A percentile compares a stretch with the other conserved stretches of the same genome.
Evolutionary conservation across 768 basidiomycete genomes (phyloP).

Genomic region (Chalciporus chontae): DNA sequence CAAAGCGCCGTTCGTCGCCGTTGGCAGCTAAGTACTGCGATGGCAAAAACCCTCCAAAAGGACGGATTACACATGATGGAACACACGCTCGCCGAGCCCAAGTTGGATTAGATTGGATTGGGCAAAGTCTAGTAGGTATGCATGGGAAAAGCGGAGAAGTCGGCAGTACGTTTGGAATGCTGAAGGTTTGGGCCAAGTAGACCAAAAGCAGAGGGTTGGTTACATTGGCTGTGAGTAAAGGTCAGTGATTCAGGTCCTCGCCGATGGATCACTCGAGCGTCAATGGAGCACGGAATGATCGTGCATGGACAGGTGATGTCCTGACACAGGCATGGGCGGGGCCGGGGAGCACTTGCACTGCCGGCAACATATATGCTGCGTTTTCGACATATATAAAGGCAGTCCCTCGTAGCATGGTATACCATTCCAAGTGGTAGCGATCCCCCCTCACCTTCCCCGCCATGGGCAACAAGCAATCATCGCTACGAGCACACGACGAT

Average conservation of each 20-base stretch:
- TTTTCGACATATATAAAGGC: constrained; percentile 15
- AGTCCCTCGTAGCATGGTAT: not conserved
- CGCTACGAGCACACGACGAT: constrained; percentile 9
- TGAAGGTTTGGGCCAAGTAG: not conserved
- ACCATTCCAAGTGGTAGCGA: not conserved
- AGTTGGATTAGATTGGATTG: not conserved
- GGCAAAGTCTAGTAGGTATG: not conserved
- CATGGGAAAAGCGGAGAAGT: not conserved
- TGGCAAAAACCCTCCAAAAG: not conserved
- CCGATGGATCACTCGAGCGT: not conserved
- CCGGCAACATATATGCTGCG: not conserved
- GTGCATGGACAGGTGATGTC: not conserved
- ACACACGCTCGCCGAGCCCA: not conserved
- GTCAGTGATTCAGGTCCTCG: too few species aligned
- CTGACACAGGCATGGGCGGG: not conserved
- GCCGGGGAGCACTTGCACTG: not conserved
- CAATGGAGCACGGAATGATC: not conserved
- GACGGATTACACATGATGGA: not conserved
- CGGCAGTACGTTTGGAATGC: not conserved
- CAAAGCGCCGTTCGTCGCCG: too few species aligned
- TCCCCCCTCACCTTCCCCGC: not conserved
- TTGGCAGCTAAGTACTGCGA: not conserved
- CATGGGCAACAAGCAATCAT: constrained; percentile 34
- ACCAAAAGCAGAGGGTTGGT: not conserved
- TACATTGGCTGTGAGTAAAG: too few species aligned